These are phyloP conservation scores for Camelina laxa DNA, from an alignment of 345 rosid species.

Conservation along the genomic window DNA sequence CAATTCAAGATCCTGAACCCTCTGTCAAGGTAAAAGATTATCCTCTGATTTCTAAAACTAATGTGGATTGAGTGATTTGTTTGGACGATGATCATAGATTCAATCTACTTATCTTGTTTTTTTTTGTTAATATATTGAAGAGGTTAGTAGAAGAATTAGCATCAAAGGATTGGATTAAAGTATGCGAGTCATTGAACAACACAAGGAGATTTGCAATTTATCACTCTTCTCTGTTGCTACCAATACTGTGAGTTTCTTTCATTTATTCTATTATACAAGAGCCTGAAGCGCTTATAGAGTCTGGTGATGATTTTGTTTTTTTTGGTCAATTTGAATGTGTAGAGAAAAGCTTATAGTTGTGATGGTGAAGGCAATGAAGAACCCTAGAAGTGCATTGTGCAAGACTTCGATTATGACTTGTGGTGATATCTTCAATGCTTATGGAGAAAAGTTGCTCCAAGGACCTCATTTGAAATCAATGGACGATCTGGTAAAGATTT, in stretches of 20 bases:
- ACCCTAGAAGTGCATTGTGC: constrained; percentile 91
- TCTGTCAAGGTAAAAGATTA: constrained; percentile 51
- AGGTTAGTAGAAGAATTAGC: constrained; percentile 63
- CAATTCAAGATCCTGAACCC: constrained; percentile 58
- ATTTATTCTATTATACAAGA: not conserved
- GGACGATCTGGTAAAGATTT: constrained; percentile 58
- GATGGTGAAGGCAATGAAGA: constrained; percentile 82
- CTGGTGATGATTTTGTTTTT: not conserved
- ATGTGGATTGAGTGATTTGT: too few species aligned
- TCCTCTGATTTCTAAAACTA: not conserved
- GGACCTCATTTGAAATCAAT: constrained; percentile 55
- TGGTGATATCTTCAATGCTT: constrained; percentile 72
- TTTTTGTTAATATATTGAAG: constrained; percentile 37
- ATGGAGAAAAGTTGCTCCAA: constrained; percentile 64
- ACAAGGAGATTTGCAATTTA: constrained; percentile 64
- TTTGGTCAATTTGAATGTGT: not conserved
- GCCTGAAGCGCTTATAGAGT: not conserved
- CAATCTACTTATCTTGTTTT: not conserved
- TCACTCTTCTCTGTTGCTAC: constrained; percentile 71
- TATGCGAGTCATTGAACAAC: constrained; percentile 70
- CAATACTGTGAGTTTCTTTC: constrained; percentile 53
- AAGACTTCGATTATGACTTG: constrained; percentile 94
- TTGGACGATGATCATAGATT: not conserved
- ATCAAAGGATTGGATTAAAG: constrained; percentile 77
- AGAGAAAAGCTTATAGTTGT: constrained; percentile 78